These are phyloP conservation scores for Fragaria ananassa DNA, from an alignment of 306 rosid genomes.

Conservation along the genomic window DNA sequence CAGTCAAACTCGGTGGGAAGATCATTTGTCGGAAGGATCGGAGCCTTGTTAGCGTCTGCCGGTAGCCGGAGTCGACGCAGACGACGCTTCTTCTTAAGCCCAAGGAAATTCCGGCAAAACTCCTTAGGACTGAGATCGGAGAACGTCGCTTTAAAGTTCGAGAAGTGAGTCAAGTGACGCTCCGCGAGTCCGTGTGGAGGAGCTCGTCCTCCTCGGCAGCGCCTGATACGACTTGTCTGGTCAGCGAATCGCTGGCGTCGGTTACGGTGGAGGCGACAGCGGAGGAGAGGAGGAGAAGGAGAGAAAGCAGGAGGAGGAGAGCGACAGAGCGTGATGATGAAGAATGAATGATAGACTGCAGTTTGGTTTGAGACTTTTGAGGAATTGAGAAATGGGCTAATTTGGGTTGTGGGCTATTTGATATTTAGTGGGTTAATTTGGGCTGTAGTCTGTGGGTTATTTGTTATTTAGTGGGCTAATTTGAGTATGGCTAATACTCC, in stretches of 20 bases:
- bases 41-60: constrained; percentile 63
- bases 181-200: constrained; percentile 44
- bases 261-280: no score
- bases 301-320: no score
- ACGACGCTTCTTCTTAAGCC: constrained; percentile 49
- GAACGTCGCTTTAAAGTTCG: constrained; percentile 62
- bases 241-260: constrained; percentile 19
- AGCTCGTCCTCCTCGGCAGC: constrained; percentile 35
- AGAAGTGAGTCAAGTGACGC: constrained; percentile 43
- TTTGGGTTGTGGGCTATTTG: no score
- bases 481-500: no score
- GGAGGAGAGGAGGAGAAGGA: no score
- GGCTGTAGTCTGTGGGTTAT: no score
- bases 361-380: no score
- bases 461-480: no score
- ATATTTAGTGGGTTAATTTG: no score
- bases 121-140: constrained; percentile 80
- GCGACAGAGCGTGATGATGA: no score
- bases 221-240: constrained; percentile 66
- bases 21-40: constrained; percentile 69
- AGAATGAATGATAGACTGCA: no score
- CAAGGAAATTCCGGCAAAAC: constrained; percentile 61
- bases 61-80: constrained; percentile 49
- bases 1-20: constrained; percentile 84
- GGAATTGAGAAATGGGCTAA: no score